phyloP scores from a whole-genome alignment of 2,329 filamentous ascomycete species.

The Colletotrichum sojae region DNA sequence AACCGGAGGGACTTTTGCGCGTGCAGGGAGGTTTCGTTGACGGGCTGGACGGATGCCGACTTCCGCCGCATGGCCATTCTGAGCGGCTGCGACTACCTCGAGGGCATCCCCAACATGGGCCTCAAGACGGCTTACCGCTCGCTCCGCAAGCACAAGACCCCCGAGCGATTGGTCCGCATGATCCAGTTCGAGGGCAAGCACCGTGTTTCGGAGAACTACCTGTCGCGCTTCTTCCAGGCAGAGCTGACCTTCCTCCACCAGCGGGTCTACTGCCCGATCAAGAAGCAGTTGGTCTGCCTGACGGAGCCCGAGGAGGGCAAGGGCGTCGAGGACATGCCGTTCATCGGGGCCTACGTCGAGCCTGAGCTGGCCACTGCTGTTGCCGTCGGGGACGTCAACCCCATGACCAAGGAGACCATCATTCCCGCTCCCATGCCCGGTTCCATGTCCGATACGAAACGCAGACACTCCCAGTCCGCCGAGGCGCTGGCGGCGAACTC shows the following conservation, averaged over 20 bases:
- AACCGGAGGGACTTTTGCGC: constrained; percentile 90
- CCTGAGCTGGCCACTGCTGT: constrained; percentile 79
- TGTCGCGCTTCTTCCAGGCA: constrained; percentile 85
- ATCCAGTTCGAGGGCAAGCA: constrained; percentile 92
- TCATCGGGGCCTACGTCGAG: constrained; percentile 82
- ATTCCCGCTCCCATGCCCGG: constrained; percentile 57
- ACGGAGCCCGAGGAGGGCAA: constrained; percentile 76
- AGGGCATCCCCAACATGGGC: constrained; percentile 86
- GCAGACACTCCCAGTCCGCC: constrained; percentile 55
- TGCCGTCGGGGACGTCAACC: constrained; percentile 86
- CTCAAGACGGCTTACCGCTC: constrained; percentile 94
- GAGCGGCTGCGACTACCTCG: constrained; percentile 96
- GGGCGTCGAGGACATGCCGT: constrained; percentile 80
- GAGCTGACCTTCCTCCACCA: constrained; percentile 95
- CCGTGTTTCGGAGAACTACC: constrained; percentile 83
- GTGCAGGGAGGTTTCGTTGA: constrained; percentile 88
- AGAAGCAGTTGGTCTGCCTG: constrained; percentile 80
- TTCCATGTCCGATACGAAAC: constrained; percentile 59
- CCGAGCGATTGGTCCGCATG: constrained; percentile 85
- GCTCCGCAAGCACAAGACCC: constrained; percentile 89
- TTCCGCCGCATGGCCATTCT: constrained; percentile 97
- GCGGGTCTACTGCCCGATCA: constrained; percentile 89
- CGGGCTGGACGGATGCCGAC: constrained; percentile 91
- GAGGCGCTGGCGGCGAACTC: constrained; percentile 41
- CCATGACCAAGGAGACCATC: constrained; percentile 84